Conservation (phyloP, 805 yeast species). For the Candida ficus region DNA sequence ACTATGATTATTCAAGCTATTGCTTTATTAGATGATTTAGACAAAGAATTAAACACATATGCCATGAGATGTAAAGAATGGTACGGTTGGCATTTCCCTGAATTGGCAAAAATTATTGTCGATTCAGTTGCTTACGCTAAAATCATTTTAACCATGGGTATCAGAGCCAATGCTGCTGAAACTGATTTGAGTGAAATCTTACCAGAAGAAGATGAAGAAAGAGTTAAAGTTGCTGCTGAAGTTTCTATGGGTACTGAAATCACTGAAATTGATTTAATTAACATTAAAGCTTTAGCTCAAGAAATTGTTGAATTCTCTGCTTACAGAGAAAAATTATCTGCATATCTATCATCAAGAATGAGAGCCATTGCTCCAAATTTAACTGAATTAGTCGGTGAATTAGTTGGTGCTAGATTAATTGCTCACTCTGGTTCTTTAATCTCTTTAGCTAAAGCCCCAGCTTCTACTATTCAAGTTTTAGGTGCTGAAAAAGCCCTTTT, state of each 20-base stretch:
- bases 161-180: constrained; percentile 84
- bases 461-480: constrained; percentile 94
- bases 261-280: constrained; percentile 81
- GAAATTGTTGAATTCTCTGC: constrained; percentile 95
- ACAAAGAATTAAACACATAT: constrained; percentile 95
- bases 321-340: constrained; percentile 93
- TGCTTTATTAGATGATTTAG: constrained; percentile 92
- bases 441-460: constrained; percentile 96
- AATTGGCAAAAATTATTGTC: constrained; percentile 92
- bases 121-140: constrained; percentile 97
- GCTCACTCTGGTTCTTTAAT: constrained; percentile 96
- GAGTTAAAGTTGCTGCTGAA: constrained; percentile 94
- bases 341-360: constrained; percentile 91
- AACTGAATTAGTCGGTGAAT: constrained; percentile 93
- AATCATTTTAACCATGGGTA: constrained; percentile 89
- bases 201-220: constrained; percentile 91
- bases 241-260: constrained; percentile 99
- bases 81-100: constrained; percentile 99
- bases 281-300: constrained; percentile 87
- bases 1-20: constrained; percentile 99
- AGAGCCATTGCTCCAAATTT: constrained; percentile 98
- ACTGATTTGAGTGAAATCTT: constrained; percentile 86
- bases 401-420: constrained; percentile 96
- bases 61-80: constrained; percentile 99
- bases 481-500: constrained; percentile 99